Conservation (phyloP, 768 basidiomycete species). For the Exidia glandulosa region DNA sequence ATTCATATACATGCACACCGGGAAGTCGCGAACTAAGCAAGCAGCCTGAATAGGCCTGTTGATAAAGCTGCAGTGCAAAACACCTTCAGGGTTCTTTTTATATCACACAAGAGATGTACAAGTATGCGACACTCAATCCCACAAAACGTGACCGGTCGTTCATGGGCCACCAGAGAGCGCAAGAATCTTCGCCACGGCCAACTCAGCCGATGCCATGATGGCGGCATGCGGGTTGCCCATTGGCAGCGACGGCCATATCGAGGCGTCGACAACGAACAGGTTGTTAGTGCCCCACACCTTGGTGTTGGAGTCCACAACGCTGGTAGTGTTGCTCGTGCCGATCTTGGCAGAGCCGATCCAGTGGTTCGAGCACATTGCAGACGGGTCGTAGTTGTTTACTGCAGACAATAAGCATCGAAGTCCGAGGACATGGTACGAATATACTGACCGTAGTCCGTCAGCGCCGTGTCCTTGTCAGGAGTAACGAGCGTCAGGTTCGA, state of each 20-base stretch:
- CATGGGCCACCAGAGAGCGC: slow-evolving; percentile 43
- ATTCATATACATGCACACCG: too few species aligned
- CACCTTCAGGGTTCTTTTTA: not conserved
- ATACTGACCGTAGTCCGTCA: slow-evolving; percentile 37
- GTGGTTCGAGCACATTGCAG: slow-evolving; percentile 42
- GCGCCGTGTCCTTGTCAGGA: slow-evolving; percentile 47
- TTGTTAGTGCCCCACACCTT: slow-evolving; percentile 41
- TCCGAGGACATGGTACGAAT: not conserved
- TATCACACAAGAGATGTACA: not conserved
- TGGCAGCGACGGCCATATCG: slow-evolving; percentile 40
- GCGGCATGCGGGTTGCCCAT: slow-evolving; percentile 47
- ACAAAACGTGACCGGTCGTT: not conserved
- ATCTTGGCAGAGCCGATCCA: slow-evolving; percentile 50
- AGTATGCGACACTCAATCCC: not conserved
- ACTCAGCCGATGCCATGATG: slow-evolving; percentile 48
- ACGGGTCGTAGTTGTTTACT: slow-evolving; percentile 30
- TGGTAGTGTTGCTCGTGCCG: slow-evolving; percentile 22
- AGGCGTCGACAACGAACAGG: slow-evolving; percentile 45
- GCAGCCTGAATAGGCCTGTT: too few species aligned
- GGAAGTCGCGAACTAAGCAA: too few species aligned
- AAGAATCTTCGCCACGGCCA: slow-evolving; percentile 44
- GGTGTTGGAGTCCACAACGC: slow-evolving; percentile 46
- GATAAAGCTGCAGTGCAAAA: not conserved
- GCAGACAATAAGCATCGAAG: not conserved
- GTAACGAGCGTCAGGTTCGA: slow-evolving; percentile 44